These are phyloP conservation scores for Aegilops longissima DNA, from an alignment of 176 grass and related monocot genomes.

Conservation along the genomic window DNA sequence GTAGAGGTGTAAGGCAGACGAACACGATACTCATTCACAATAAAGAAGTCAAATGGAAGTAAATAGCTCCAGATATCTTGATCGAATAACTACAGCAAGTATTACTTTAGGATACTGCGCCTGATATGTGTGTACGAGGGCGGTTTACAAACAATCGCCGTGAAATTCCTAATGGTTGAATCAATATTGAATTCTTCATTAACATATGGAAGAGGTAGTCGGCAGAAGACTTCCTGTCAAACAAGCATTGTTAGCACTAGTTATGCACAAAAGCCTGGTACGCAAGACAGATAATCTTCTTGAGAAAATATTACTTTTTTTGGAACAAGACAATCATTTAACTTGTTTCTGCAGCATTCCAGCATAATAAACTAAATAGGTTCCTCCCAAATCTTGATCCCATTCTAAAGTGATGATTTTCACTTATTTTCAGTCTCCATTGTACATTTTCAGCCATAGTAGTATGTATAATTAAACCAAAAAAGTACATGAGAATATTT, in stretches of 20 bases:
- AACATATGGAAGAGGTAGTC: slow-evolving; percentile 89
- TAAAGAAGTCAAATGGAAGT: not conserved
- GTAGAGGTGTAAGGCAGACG: slow-evolving; percentile 19
- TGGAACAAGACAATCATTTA: not conserved
- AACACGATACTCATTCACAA: not conserved
- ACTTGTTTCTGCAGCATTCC: slow-evolving; percentile 5
- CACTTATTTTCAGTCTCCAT: not conserved
- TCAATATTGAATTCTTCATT: slow-evolving; percentile 86
- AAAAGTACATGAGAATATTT: not conserved
- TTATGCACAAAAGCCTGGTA: slow-evolving; percentile 17
- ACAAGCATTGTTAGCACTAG: slow-evolving; percentile 35
- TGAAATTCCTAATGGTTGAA: slow-evolving; percentile 52
- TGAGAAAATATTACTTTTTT: slow-evolving; percentile 3
- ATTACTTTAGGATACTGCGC: slow-evolving; percentile 85
- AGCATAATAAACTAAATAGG: slow-evolving; percentile 18
- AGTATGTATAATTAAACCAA: not conserved
- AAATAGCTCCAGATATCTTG: slow-evolving; percentile 19
- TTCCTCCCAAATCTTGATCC: not conserved
- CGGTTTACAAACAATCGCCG: slow-evolving; percentile 58
- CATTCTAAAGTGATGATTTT: slow-evolving; percentile 5
- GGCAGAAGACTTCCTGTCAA: slow-evolving; percentile 78
- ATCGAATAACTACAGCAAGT: not conserved
- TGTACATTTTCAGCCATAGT: not conserved
- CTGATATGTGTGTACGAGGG: slow-evolving; percentile 67
- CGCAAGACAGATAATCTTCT: slow-evolving; percentile 4